A percentile compares a stretch with the other conserved stretches of the same genome.
phyloP scores from a whole-genome alignment of 352 stramenopile species.

The Phytophthora crassamura region DNA sequence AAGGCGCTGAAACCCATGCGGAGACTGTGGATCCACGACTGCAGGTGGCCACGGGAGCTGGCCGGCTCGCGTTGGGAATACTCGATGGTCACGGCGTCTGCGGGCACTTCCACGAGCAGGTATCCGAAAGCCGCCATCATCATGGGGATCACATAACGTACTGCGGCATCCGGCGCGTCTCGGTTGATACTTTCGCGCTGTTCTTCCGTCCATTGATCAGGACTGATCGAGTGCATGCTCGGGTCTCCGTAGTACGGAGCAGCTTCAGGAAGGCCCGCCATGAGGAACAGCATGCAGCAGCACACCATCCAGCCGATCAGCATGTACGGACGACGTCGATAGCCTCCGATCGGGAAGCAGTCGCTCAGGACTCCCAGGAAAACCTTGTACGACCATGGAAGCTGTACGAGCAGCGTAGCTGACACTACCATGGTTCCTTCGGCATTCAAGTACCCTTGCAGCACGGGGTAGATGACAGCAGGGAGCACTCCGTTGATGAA shows the following conservation, averaged over 20 bases:
- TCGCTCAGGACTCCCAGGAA: constrained; percentile 68
- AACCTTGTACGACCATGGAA: constrained; percentile 69
- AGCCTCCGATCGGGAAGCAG: constrained; percentile 66
- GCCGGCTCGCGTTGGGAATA: constrained; percentile 59
- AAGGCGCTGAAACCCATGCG: constrained; percentile 57
- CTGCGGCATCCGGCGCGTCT: constrained; percentile 41
- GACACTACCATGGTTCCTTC: constrained; percentile 63
- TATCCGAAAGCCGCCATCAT: constrained; percentile 78
- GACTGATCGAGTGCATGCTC: constrained; percentile 37
- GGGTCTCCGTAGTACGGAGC: constrained; percentile 59
- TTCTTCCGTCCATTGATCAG: constrained; percentile 39
- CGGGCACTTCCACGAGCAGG: constrained; percentile 60
- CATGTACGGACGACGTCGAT: constrained; percentile 67
- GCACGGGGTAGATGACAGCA: constrained; percentile 60
- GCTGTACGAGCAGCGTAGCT: constrained; percentile 52
- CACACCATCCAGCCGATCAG: constrained; percentile 59
- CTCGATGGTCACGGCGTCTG: constrained; percentile 73
- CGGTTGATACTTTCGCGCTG: constrained; percentile 53
- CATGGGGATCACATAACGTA: constrained; percentile 70
- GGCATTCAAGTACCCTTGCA: constrained; percentile 64
- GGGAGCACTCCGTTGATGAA: constrained; percentile 58
- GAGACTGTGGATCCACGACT: constrained; percentile 66
- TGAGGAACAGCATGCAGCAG: constrained; percentile 55
- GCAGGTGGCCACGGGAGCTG: constrained; percentile 53
- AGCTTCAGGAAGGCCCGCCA: constrained; percentile 44